These are phyloP conservation scores for Acacia concinna DNA, from an alignment of 331 rosid species.

Conservation along the genomic window DNA sequence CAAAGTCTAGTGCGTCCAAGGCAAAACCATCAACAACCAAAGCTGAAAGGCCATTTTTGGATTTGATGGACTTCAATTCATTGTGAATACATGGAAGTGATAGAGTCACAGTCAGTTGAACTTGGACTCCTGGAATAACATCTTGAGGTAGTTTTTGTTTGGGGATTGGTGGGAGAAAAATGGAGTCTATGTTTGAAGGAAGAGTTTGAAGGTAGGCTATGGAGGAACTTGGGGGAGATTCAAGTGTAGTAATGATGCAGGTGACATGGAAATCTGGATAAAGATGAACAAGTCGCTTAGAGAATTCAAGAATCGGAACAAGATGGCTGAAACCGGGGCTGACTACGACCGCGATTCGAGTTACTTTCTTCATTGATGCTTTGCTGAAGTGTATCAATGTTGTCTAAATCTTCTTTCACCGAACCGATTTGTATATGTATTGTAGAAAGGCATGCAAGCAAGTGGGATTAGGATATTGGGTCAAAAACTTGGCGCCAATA, in stretches of 20 bases:
- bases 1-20: slow-evolving; percentile 25
- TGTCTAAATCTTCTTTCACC: not conserved
- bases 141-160: not conserved
- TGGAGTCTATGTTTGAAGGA: not conserved
- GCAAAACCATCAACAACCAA: slow-evolving; percentile 36
- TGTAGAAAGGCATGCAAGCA: not conserved
- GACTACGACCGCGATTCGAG: slow-evolving; percentile 37
- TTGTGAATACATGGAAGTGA: slow-evolving; percentile 37
- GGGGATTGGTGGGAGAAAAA: not conserved
- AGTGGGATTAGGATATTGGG: not conserved
- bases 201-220: not conserved
- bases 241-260: not conserved
- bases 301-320: slow-evolving; percentile 47
- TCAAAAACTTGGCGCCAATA: not conserved
- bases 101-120: slow-evolving; percentile 31
- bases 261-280: slow-evolving; percentile 33
- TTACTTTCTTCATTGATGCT: slow-evolving; percentile 30
- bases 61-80: slow-evolving; percentile 25
- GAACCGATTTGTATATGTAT: not conserved
- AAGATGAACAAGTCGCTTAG: slow-evolving; percentile 30
- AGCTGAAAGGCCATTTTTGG: slow-evolving; percentile 29
- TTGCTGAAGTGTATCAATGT: not conserved
- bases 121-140: not conserved
- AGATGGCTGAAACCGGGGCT: slow-evolving; percentile 51
- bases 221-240: not conserved